These are phyloP conservation scores for Vigna mungo DNA, from an alignment of 306 rosid species.

Conservation along the genomic window DNA sequence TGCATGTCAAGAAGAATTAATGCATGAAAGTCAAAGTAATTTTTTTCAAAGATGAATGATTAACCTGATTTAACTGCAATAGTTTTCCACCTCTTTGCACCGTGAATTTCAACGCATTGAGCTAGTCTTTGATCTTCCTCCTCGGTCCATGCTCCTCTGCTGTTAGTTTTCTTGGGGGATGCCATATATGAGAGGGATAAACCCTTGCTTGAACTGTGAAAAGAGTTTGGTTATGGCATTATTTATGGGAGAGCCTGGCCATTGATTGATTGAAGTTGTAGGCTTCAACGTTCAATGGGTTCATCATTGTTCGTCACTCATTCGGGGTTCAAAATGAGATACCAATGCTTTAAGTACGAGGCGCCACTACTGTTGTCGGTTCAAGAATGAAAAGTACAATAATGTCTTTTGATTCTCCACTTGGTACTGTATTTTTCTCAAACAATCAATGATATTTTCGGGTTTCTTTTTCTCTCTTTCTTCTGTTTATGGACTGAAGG, in stretches of 20 bases:
- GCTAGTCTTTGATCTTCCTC: conserved; percentile 69
- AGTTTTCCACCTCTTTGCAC: conserved; percentile 68
- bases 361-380: not conserved
- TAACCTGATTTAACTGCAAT: conserved; percentile 61
- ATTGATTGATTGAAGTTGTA: not conserved
- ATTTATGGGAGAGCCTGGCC: not conserved
- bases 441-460: not conserved
- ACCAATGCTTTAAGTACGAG: not conserved
- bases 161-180: conserved; percentile 44
- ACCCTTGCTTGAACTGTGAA: not conserved
- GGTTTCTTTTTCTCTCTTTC: not conserved
- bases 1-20: not conserved
- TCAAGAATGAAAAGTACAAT: conserved; percentile 21
- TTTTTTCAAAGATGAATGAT: not conserved
- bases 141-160: conserved; percentile 69
- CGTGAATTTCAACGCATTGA: conserved; percentile 58
- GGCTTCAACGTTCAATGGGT: not conserved
- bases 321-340: not conserved
- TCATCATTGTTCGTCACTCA: conserved; percentile 10
- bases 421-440: not conserved
- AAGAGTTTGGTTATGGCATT: not conserved
- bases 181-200: conserved; percentile 46
- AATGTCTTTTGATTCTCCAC: conserved; percentile 15
- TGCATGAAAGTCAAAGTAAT: not conserved
- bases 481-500: not conserved